phyloP scores from a whole-genome alignment of 495 filamentous ascomycete species.

The Neurospora sp. region DNA sequence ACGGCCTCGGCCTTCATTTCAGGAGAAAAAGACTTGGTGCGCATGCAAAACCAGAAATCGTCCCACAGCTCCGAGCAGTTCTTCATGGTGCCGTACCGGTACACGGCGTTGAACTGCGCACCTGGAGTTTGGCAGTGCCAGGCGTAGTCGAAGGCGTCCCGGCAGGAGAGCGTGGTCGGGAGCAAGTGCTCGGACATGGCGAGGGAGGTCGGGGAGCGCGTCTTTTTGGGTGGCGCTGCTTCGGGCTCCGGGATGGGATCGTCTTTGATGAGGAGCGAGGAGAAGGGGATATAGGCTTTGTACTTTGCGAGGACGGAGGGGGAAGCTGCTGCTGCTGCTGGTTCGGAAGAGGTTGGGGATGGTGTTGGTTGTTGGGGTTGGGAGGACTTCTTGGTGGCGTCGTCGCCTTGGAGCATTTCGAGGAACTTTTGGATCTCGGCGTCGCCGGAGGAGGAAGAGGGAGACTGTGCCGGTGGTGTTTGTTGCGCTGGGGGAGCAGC shows the following conservation, averaged over 20 bases:
- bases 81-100: conserved; percentile 68
- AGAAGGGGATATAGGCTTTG: neutral
- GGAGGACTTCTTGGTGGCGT: neutral
- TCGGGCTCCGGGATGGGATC: too few relatives aligned
- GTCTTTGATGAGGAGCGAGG: conserved; percentile 9
- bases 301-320: conserved; percentile 7
- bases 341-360: neutral
- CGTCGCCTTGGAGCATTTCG: conserved; percentile 25
- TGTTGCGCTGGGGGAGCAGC: neutral
- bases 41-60: conserved; percentile 96
- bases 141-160: conserved; percentile 79
- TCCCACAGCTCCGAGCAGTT: conserved; percentile 73
- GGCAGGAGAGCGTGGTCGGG: conserved; percentile 76
- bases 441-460: conserved; percentile 17
- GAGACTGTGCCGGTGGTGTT: conserved; percentile 6
- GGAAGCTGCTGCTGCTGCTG: neutral
- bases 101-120: conserved; percentile 70
- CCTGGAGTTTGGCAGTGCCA: conserved; percentile 93
- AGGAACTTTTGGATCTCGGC: conserved; percentile 34
- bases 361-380: conserved; percentile 2
- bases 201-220: conserved; percentile 14
- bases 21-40: conserved; percentile 46
- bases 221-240: neutral
- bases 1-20: conserved; percentile 48
- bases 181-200: conserved; percentile 51